Evolutionary conservation across 306 rosid genomes (phyloP).

Genomic region (Dalbergia cultrata): DNA sequence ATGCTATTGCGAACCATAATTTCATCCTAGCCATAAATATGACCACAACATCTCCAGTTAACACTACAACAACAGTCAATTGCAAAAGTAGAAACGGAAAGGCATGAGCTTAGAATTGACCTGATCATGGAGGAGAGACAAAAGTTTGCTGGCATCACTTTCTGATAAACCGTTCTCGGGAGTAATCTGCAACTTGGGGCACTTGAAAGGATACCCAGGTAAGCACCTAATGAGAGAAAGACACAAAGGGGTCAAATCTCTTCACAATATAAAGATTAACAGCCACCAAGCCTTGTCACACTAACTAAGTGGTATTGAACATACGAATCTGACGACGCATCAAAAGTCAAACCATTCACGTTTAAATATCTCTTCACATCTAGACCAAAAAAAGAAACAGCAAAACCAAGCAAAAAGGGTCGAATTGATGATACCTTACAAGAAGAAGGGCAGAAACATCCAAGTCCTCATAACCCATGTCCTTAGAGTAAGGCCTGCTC

Average conservation of each 20-base stretch:
- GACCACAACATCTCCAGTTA: conserved; percentile 24
- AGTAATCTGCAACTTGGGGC: conserved; percentile 84
- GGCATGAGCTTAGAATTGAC: conserved; percentile 49
- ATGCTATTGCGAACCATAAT: not conserved
- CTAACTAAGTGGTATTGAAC: too few relatives aligned
- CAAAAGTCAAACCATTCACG: not conserved
- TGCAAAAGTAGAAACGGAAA: conserved; percentile 6
- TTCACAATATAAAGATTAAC: not conserved
- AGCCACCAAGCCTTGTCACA: too few relatives aligned
- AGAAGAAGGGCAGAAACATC: conserved; percentile 81
- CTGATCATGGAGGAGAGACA: conserved; percentile 86
- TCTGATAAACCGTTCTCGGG: conserved; percentile 78
- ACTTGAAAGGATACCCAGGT: conserved; percentile 96
- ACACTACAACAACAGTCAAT: conserved; percentile 28
- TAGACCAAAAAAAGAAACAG: conserved; percentile 11
- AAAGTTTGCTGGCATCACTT: conserved; percentile 69
- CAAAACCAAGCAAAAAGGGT: conserved; percentile 11
- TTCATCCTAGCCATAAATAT: conserved; percentile 33
- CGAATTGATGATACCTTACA: conserved; percentile 61
- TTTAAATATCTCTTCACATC: not conserved
- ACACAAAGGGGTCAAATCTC: not conserved
- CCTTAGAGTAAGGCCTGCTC: conserved; percentile 87
- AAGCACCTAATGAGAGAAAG: conserved; percentile 62
- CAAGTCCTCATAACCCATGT: conserved; percentile 88
- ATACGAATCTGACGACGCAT: too few relatives aligned